phyloP scores from a whole-genome alignment of 345 rosid genomes.

The Linum usitatissimum region DNA sequence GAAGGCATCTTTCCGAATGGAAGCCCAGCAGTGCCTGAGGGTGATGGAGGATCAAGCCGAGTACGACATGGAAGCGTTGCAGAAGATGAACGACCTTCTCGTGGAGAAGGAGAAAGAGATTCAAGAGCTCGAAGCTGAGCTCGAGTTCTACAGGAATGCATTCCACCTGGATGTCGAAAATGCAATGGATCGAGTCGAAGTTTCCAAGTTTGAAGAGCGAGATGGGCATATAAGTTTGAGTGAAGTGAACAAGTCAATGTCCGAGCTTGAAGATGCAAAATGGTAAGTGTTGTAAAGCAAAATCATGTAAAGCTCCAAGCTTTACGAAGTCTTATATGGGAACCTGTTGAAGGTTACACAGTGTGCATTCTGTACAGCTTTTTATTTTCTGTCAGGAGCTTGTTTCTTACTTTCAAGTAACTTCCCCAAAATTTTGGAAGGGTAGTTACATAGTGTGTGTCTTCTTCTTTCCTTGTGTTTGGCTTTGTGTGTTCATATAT shows the following conservation, averaged over 20 bases:
- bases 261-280: constrained; percentile 46
- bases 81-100: constrained; percentile 62
- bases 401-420: not conserved
- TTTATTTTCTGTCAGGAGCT: not conserved
- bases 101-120: constrained; percentile 71
- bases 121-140: constrained; percentile 78
- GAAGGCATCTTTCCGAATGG: constrained; percentile 84
- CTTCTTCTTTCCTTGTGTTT: not conserved
- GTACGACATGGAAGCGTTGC: constrained; percentile 90
- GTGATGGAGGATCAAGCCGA: constrained; percentile 87
- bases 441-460: not conserved
- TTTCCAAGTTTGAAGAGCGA: constrained; percentile 10
- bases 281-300: constrained; percentile 3
- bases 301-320: not conserved
- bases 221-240: constrained; percentile 4
- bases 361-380: not conserved
- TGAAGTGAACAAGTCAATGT: constrained; percentile 14
- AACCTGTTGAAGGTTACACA: too few relatives aligned
- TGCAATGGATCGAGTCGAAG: constrained; percentile 12
- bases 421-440: not conserved
- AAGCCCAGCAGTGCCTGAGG: constrained; percentile 78
- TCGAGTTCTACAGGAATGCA: constrained; percentile 52
- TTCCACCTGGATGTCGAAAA: constrained; percentile 23
- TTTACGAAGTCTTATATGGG: not conserved
- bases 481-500: not conserved